phyloP scores from a whole-genome alignment of 306 rosid species.

The Castanospermum australe region DNA sequence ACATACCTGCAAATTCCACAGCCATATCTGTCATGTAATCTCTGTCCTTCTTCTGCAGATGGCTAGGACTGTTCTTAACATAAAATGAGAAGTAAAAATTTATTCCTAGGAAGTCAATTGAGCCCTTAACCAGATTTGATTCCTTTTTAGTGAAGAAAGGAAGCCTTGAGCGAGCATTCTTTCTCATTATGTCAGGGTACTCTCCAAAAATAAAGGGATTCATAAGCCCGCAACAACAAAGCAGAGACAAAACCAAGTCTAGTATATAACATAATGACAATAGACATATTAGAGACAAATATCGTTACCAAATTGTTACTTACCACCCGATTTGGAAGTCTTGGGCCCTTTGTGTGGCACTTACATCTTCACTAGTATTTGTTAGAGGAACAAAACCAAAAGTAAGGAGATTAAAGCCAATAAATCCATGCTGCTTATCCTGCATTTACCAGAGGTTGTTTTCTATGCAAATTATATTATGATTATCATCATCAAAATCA shows the following conservation, averaged over 20 bases:
- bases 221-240: constrained; percentile 44
- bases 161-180: constrained; percentile 56
- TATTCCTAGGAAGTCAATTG: constrained; percentile 63
- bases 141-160: constrained; percentile 50
- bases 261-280: background rate
- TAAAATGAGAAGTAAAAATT: constrained; percentile 29
- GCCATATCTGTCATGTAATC: constrained; percentile 12
- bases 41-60: constrained; percentile 2
- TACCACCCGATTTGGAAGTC: constrained; percentile 63
- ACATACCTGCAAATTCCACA: constrained; percentile 8
- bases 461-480: background rate
- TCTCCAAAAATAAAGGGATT: constrained; percentile 66
- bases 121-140: constrained; percentile 48
- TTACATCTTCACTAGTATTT: constrained; percentile 44
- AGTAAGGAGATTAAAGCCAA: constrained; percentile 53
- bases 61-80: constrained; percentile 30
- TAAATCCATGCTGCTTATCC: constrained; percentile 54
- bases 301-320: background rate
- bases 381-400: constrained; percentile 44
- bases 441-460: constrained; percentile 30
- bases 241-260: background rate
- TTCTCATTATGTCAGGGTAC: constrained; percentile 55
- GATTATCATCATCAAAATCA: background rate
- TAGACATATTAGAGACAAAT: background rate
- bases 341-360: constrained; percentile 50